Base-by-base conservation (phyloP, 2,329 filamentous ascomycete genomes). In the Madurella fahalii region DNA sequence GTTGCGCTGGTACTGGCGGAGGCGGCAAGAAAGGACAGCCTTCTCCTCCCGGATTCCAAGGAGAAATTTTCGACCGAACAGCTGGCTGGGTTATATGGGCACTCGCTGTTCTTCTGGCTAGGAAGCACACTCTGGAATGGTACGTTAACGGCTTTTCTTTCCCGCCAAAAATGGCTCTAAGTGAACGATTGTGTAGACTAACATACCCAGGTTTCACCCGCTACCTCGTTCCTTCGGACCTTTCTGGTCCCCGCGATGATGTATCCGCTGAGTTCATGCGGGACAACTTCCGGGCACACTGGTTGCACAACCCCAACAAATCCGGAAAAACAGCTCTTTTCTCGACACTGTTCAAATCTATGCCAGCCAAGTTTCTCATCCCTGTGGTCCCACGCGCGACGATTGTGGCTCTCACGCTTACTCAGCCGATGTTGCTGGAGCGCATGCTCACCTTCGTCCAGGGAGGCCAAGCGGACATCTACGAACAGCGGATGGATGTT, bases 371-470 rank as follows among this genome's bases (percentile, higher is more conserved):
- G 17, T 54, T 54, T 25, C 47, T 54, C 37, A 43, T 46, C 25
- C 52, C 52, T 2, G 47, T 47, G 8, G 20, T 54, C 9, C 52
- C 52, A 4, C 52, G 52, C 17, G 25, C n/a, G 7, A 47, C 40
- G 12, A 50, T 54, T 18, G 47, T 54, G 13, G 52, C 42, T 11
- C 37, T 54, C 37, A 54, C 52, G 2, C 42, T 54, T 18, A 43
- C 47, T 12, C 52, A 54, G 40, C 52, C 52, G 12, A 54, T 54
- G 52, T 25, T 54, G 47, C 42, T 54, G 8, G 52, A 54, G 30
- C 52, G 52, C 34, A 50, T 54, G 42, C 42, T 54, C 42, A 51
- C 47, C 5, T 54, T 54, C 17, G 52, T 54, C 43, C 52, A 54
- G 42, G 52, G 16, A 43, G 39, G 25, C 25, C 25, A 25, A 7